phyloP scores from a whole-genome alignment of 306 rosid genomes.

The Cucurbita maxima region DNA sequence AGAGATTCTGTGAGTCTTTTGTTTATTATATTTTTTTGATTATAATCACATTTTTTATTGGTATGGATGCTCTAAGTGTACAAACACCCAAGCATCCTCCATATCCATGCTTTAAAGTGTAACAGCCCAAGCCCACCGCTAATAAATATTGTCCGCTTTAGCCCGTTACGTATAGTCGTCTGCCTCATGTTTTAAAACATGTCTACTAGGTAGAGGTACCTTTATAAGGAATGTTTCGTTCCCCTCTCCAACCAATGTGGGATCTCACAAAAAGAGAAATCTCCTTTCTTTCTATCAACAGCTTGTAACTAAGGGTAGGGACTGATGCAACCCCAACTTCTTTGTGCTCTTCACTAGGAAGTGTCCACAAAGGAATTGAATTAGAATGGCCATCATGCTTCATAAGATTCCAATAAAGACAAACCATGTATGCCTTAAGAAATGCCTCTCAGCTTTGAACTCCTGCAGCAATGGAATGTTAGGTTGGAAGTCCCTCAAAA shows the following conservation, averaged over 20 bases:
- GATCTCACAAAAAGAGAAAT: not conserved
- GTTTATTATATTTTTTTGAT: not conserved
- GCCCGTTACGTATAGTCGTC: no score
- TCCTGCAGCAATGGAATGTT: not conserved
- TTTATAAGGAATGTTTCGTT: no score
- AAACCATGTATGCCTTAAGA: not conserved
- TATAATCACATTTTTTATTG: not conserved
- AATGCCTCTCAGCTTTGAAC: not conserved
- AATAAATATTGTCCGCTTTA: no score
- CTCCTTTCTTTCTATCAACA: not conserved
- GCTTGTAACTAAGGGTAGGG: not conserved
- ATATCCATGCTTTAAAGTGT: not conserved
- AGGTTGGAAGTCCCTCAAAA: not conserved
- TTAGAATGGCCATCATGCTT: not conserved
- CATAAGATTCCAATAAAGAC: not conserved
- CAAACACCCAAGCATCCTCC: not conserved
- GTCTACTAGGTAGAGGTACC: no score
- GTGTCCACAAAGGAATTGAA: not conserved
- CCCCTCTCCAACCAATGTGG: no score
- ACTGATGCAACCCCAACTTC: not conserved
- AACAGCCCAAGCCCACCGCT: no score
- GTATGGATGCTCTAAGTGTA: not conserved
- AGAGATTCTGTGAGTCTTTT: constrained; percentile 64
- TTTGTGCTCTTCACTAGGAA: not conserved
- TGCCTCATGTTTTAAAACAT: no score